phyloP scores from a whole-genome alignment of 2,329 filamentous ascomycete species.

The Atkinsonella texensis region DNA sequence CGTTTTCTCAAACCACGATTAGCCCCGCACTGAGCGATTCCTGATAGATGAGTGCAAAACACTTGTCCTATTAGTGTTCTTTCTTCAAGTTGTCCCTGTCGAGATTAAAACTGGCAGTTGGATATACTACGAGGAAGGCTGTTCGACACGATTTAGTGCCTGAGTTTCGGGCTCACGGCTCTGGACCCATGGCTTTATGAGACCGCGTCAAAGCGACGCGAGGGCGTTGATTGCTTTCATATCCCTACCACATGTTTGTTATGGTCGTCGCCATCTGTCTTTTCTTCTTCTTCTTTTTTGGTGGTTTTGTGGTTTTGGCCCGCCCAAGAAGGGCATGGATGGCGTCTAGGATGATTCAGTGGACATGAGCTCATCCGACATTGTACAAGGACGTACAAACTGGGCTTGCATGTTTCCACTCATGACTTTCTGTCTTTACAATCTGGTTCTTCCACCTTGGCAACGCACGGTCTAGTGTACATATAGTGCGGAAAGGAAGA shows the following conservation, averaged over 20 bases:
- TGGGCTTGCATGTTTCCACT: not conserved
- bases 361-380: not conserved
- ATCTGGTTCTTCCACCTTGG: not conserved
- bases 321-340: conserved; percentile 1
- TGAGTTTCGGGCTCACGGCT: not conserved
- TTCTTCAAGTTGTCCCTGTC: not conserved
- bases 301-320: not conserved
- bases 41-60: not conserved
- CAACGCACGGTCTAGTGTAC: not conserved
- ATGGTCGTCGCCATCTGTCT: not conserved
- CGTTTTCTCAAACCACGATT: not conserved
- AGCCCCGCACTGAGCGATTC: not conserved
- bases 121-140: not conserved
- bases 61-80: not conserved
- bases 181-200: not conserved
- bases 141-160: not conserved
- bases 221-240: not conserved
- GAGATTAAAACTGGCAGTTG: not conserved
- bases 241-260: too few species aligned
- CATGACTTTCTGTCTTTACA: not conserved
- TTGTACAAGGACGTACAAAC: not conserved
- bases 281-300: not conserved
- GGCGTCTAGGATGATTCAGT: conserved; percentile 1
- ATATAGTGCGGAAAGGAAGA: not conserved
- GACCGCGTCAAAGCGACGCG: not conserved